Percentiles rank a stretch among this genome's conserved stretches.
Conservation (phyloP, 768 basidiomycete genomes). For the Boletus patriciae region DNA sequence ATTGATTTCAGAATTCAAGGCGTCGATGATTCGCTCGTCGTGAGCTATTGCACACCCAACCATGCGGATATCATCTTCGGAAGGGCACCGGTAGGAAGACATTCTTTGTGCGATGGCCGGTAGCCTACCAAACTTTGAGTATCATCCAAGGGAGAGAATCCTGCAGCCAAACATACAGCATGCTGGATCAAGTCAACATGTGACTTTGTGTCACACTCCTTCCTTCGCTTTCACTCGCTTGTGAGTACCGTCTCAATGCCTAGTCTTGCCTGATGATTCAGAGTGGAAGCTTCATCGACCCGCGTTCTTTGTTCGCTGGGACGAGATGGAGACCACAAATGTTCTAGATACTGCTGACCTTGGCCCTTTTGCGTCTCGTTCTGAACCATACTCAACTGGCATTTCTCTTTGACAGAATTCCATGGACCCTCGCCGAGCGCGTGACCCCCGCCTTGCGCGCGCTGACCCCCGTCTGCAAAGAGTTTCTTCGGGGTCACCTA, state of each 20-base stretch:
- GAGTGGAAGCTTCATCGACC: constrained; percentile 90
- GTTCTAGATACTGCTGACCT: constrained; percentile 95
- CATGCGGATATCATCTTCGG: constrained; percentile 21
- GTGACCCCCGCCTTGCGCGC: constrained; percentile 78
- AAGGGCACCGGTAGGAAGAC: constrained; percentile 19
- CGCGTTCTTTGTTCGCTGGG: constrained; percentile 48
- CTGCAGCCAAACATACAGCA: constrained; percentile 11
- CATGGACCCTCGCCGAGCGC: constrained; percentile 81
- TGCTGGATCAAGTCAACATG: not conserved
- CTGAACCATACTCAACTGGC: constrained; percentile 17
- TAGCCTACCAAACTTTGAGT: constrained; percentile 8
- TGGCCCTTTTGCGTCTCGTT: constrained; percentile 18
- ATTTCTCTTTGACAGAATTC: constrained; percentile 12
- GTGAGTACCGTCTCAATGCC: constrained; percentile 22
- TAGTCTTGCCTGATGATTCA: constrained; percentile 67
- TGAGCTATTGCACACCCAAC: constrained; percentile 24
- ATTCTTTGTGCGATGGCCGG: constrained; percentile 13
- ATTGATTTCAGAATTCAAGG: constrained; percentile 46
- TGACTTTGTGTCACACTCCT: constrained; percentile 20
- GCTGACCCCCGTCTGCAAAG: constrained; percentile 64
- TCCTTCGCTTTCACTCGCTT: not conserved
- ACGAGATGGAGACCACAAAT: constrained; percentile 72
- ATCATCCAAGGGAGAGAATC: not conserved
- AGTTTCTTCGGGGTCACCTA: constrained; percentile 40
- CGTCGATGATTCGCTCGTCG: constrained; percentile 43